Conservation (phyloP, 2,329 filamentous ascomycete species). For the Phyllosticta citribraziliensis region DNA sequence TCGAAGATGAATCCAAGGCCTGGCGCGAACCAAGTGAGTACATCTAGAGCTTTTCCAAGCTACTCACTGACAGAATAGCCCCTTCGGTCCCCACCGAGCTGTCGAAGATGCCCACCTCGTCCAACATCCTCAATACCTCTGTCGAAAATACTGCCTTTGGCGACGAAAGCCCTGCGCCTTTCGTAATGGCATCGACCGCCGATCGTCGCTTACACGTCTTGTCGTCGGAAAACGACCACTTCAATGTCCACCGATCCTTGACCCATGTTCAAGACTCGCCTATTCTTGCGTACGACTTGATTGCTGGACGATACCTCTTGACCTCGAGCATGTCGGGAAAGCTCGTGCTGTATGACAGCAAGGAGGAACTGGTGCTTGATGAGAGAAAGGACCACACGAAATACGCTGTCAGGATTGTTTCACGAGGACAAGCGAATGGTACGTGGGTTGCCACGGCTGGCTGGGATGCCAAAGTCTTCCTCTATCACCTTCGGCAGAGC, state of each 20-base stretch:
- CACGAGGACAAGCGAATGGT: slow-evolving; percentile 24
- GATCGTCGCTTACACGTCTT: slow-evolving; percentile 39
- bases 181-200: slow-evolving; percentile 27
- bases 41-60: not conserved
- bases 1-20: slow-evolving; percentile 30
- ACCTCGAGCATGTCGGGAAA: slow-evolving; percentile 51
- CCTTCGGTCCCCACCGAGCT: slow-evolving; percentile 36
- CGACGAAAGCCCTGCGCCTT: slow-evolving; percentile 15
- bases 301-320: slow-evolving; percentile 38
- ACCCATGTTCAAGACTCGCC: slow-evolving; percentile 41
- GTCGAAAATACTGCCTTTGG: slow-evolving; percentile 27
- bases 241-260: slow-evolving; percentile 26
- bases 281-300: slow-evolving; percentile 40
- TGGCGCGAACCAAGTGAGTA: slow-evolving; percentile 41
- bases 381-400: slow-evolving; percentile 48
- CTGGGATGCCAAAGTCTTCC: slow-evolving; percentile 48
- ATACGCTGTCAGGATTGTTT: slow-evolving; percentile 46
- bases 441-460: slow-evolving; percentile 45
- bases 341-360: slow-evolving; percentile 38
- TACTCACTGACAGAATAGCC: slow-evolving; percentile 24
- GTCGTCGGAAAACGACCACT: slow-evolving; percentile 22
- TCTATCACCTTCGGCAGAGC: slow-evolving; percentile 34
- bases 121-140: slow-evolving; percentile 46
- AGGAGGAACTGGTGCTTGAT: slow-evolving; percentile 31
- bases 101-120: slow-evolving; percentile 33